These are phyloP conservation scores for Arxiozyma bovina DNA, from an alignment of 1,139 yeast genomes.

Conservation along the genomic window DNA sequence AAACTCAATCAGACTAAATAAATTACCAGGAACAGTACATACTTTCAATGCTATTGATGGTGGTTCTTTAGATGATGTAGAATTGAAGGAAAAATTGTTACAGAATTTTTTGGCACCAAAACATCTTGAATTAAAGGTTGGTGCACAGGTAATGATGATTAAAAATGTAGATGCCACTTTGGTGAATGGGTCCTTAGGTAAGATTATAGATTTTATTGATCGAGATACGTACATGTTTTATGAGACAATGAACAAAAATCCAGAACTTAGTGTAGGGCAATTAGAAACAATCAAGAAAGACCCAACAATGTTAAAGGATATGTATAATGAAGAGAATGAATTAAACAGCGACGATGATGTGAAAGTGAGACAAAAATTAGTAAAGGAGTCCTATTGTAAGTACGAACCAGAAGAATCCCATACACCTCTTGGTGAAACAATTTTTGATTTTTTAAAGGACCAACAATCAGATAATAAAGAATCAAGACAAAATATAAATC, in stretches of 20 bases:
- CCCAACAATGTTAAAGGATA: conserved; percentile 16
- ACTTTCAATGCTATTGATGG: conserved; percentile 53
- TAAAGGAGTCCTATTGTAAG: conserved; percentile 19
- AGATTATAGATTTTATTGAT: conserved; percentile 65
- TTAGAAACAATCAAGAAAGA: conserved; percentile 15
- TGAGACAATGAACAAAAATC: conserved; percentile 11
- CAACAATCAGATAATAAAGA: conserved; percentile 29
- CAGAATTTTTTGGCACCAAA: conserved; percentile 68
- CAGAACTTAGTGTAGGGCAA: neutral
- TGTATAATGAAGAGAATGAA: conserved; percentile 17
- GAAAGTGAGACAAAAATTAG: conserved; percentile 16
- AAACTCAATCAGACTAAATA: conserved; percentile 47
- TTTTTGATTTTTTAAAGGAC: conserved; percentile 45
- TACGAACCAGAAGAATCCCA: conserved; percentile 10
- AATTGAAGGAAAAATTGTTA: conserved; percentile 38
- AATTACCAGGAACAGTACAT: conserved; percentile 42
- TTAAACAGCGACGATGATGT: conserved; percentile 7
- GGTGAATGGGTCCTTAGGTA: conserved; percentile 91
- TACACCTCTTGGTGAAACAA: conserved; percentile 33
- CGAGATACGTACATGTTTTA: conserved; percentile 43
- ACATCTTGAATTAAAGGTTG: conserved; percentile 53
- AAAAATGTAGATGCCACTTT: conserved; percentile 80
- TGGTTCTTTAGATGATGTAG: conserved; percentile 45
- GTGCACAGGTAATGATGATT: conserved; percentile 94
- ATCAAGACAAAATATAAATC: conserved; percentile 27